Base-by-base conservation (phyloP, 2,329 filamentous ascomycete genomes). In the Calonectria ilicicola region DNA sequence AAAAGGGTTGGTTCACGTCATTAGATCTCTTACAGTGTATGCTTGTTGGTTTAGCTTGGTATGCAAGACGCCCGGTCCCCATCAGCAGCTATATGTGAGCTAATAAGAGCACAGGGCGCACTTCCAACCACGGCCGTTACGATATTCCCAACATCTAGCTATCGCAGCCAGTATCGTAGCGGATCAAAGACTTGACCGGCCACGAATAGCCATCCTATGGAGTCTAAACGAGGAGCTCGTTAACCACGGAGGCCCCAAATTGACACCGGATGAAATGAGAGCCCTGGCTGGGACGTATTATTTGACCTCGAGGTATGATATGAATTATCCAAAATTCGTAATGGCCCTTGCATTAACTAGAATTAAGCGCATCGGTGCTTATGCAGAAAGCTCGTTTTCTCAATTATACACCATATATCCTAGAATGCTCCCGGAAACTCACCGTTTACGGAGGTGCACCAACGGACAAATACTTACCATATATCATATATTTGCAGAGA, bases 21-120 rank as follows among this genome's bases (percentile, higher is more conserved):
- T 32, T 83, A 2, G 81, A 83, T 15, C 74, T 82, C 42, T 67
- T 83, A 5, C 82, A 83, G 66, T 80, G 79, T 17, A 75, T 83
- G 0, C 75, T 83, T 10, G 76, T 83, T 2, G 75, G 78, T 38
- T 27, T 83, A 21, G 81, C 82, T 14, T 83, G 82, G 81, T 83
- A 76, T 23, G 67, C 8, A 10, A 7, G 27, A 14, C 14, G 27
- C 35, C 40, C 9, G 29, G 27, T 17, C 32, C 32, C 29, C 19
- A 44, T 14, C 8, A 15, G 10, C 23, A 26, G 14, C 35, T 32
- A 35, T 60, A 38, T 19, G 32, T 32, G 12, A 38, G 8, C 73
- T 78, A 71, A 80, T 47, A 3, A 17, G 4, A 10, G n/a, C 15
- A 40, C 83, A 47, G 81, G 81, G 82, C 81, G 3, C 82, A 83